Evolutionary conservation across 1,139 yeast genomes (phyloP).

Genomic region (Saccharomyces hybrid): DNA sequence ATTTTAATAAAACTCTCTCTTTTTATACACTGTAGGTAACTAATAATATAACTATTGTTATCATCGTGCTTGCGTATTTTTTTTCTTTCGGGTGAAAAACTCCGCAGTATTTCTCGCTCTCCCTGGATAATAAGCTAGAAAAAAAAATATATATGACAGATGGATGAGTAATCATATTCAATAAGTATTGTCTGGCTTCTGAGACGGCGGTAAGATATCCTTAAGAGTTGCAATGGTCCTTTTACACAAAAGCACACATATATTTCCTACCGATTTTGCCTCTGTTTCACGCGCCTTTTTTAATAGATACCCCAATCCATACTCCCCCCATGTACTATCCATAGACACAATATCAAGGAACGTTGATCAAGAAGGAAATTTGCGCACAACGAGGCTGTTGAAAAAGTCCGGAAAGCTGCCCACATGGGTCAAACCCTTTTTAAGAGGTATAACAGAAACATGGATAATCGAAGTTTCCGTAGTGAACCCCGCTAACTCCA

Average conservation of each 20-base stretch:
- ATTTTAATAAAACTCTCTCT: not conserved
- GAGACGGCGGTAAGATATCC: not conserved
- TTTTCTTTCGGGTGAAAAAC: not conserved
- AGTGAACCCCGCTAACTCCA: slow-evolving; percentile 53
- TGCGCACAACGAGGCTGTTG: slow-evolving; percentile 67
- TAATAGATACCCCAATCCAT: slow-evolving; percentile 87
- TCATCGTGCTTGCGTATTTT: not conserved
- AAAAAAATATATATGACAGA: not conserved
- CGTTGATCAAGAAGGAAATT: slow-evolving; percentile 50
- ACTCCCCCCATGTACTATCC: slow-evolving; percentile 78
- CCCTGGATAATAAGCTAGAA: not conserved
- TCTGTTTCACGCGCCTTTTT: slow-evolving; percentile 75
- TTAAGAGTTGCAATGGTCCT: slow-evolving; percentile 46
- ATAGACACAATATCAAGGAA: slow-evolving; percentile 50
- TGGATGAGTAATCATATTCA: not conserved
- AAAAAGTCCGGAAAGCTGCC: slow-evolving; percentile 80
- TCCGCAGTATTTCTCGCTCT: not conserved
- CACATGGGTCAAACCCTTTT: slow-evolving; percentile 64
- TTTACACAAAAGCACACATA: slow-evolving; percentile 49
- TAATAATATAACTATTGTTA: not conserved
- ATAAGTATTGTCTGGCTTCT: not conserved
- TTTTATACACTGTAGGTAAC: not conserved
- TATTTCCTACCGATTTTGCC: slow-evolving; percentile 55
- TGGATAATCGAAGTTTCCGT: slow-evolving; percentile 81
- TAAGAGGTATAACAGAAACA: slow-evolving; percentile 64